Evolutionary conservation across 495 filamentous ascomycete species (phyloP).

Genomic region (Cairneyella variabilis): DNA sequence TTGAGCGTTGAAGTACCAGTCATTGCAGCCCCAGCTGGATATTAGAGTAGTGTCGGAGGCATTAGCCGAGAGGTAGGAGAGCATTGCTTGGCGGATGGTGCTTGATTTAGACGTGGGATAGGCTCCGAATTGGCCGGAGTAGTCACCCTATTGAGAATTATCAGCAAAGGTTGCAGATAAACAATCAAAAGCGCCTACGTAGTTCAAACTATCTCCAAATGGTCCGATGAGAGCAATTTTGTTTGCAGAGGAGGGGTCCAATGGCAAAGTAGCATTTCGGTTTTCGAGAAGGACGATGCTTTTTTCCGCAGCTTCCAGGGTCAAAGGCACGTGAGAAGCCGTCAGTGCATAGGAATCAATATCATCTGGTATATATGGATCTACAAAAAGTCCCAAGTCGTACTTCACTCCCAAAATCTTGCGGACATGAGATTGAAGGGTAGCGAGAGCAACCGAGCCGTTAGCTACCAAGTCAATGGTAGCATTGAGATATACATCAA

Average conservation of each 20-base stretch:
- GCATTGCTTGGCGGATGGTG: constrained; percentile 39
- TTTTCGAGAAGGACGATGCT: constrained; percentile 38
- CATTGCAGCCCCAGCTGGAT: constrained; percentile 30
- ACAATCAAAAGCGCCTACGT: constrained; percentile 15
- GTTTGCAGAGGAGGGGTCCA: constrained; percentile 26
- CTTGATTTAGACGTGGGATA: constrained; percentile 34
- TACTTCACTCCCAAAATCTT: constrained; percentile 36
- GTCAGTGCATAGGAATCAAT: constrained; percentile 31
- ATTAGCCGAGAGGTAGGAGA: constrained; percentile 25
- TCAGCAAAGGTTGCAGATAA: constrained; percentile 26
- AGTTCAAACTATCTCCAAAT: constrained; percentile 40
- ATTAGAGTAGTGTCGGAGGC: constrained; percentile 28
- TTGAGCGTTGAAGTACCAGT: constrained; percentile 11
- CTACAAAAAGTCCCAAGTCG: constrained; percentile 36
- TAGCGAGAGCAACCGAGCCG: constrained; percentile 29
- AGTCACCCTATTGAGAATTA: not conserved
- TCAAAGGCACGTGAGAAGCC: constrained; percentile 26
- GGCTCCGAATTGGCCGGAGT: constrained; percentile 34
- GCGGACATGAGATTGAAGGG: constrained; percentile 32
- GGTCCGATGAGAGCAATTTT: constrained; percentile 39
- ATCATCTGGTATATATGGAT: constrained; percentile 30
- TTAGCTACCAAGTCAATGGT: constrained; percentile 34
- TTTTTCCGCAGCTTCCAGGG: constrained; percentile 36
- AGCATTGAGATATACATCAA: constrained; percentile 23
- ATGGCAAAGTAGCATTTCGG: constrained; percentile 33